Percentiles rank a stretch among this genome's conserved stretches.
Evolutionary conservation across 169 alveolate genomes (phyloP).

Genomic region (Eimeria maxima): DNA sequence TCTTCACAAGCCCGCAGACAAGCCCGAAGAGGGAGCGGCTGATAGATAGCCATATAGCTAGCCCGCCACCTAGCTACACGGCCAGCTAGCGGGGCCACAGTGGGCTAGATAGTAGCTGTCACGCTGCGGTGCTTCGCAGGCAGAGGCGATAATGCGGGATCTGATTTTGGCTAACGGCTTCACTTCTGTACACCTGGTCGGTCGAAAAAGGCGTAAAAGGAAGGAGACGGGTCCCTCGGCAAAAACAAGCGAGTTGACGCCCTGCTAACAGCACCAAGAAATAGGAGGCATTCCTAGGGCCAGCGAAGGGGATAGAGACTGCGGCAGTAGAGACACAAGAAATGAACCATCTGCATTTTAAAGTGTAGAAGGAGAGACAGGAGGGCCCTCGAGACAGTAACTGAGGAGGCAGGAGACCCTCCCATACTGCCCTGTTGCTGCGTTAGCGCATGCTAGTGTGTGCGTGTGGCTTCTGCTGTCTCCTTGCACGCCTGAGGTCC

Average conservation of each 20-base stretch:
- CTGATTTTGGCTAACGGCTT: conserved; percentile 42
- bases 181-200: conserved; percentile 77
- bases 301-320: neutral
- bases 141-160: conserved; percentile 73
- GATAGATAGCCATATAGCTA: neutral
- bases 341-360: neutral
- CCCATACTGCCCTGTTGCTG: too few relatives aligned
- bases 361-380: neutral
- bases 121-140: conserved; percentile 23
- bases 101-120: neutral
- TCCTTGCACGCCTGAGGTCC: too few relatives aligned
- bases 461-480: too few relatives aligned
- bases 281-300: too few relatives aligned
- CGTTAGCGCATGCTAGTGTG: too few relatives aligned
- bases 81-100: neutral
- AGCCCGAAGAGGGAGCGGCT: neutral
- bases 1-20: neutral
- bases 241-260: too few relatives aligned
- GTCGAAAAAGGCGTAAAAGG: neutral
- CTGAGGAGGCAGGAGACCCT: neutral
- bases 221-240: too few relatives aligned
- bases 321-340: neutral
- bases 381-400: neutral
- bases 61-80: neutral
- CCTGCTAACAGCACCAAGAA: too few relatives aligned